A percentile compares a stretch with the other conserved stretches of the same genome.
Evolutionary conservation across 2,329 filamentous ascomycete species (phyloP).

Genomic region (Venturia pyrina): DNA sequence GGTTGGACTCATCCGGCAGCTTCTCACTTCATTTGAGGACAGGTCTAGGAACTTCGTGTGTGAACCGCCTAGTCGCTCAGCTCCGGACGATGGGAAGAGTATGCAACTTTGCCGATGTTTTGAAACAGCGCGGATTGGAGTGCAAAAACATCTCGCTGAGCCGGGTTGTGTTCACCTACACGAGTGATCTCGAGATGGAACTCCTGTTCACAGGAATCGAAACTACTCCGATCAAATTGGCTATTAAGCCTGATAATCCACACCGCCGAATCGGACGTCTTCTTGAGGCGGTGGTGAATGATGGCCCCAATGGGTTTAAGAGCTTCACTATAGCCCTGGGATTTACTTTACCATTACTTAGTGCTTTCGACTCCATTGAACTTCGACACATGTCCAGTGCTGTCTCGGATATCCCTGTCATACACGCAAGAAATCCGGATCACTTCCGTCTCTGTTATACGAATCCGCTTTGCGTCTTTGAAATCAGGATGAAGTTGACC

Average conservation of each 20-base stretch:
- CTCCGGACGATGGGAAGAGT: constrained; percentile 60
- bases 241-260: constrained; percentile 53
- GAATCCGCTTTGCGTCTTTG: constrained; percentile 30
- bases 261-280: constrained; percentile 54
- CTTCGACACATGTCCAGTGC: not conserved
- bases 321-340: constrained; percentile 48
- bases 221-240: constrained; percentile 41
- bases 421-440: constrained; percentile 26
- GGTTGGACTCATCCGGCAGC: constrained; percentile 51
- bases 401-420: constrained; percentile 15
- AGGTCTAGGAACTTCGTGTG: constrained; percentile 47
- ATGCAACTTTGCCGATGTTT: constrained; percentile 57
- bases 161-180: constrained; percentile 61
- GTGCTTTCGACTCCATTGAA: constrained; percentile 51
- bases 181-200: constrained; percentile 41
- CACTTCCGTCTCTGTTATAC: constrained; percentile 31
- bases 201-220: constrained; percentile 46
- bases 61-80: constrained; percentile 49
- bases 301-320: constrained; percentile 35
- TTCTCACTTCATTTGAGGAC: constrained; percentile 54
- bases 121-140: constrained; percentile 48
- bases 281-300: constrained; percentile 49
- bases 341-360: constrained; percentile 54
- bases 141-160: constrained; percentile 52
- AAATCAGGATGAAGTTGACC: constrained; percentile 24